Percentiles rank a stretch among this genome's conserved stretches.
Conservation (phyloP, 495 filamentous ascomycete genomes). For the Penicillium turbatum region DNA sequence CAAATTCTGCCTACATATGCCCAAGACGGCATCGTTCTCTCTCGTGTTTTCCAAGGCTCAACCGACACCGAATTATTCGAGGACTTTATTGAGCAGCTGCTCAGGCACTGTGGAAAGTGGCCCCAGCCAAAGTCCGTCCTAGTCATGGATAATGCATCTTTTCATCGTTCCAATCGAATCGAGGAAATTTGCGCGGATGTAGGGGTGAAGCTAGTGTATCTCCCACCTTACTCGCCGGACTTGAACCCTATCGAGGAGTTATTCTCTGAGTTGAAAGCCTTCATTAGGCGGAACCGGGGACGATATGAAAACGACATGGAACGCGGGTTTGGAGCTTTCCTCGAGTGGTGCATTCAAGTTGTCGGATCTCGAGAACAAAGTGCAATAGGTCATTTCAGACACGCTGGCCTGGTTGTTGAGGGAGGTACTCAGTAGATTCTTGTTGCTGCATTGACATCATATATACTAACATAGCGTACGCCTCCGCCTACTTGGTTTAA, state of each 20-base stretch:
- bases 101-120: neutral
- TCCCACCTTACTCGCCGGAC: conserved; percentile 15
- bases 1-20: neutral
- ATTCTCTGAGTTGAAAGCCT: conserved; percentile 6
- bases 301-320: neutral
- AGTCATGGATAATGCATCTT: neutral
- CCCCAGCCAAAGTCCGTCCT: neutral
- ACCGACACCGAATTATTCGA: neutral
- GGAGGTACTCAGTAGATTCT: too few relatives aligned
- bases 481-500: too few relatives aligned
- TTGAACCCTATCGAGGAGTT: conserved; percentile 18
- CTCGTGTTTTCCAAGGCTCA: neutral
- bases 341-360: neutral
- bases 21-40: neutral
- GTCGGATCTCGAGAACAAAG: too few relatives aligned
- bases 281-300: neutral
- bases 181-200: conserved; percentile 27
- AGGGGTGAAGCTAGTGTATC: conserved; percentile 29
- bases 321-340: neutral
- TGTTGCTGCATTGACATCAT: too few relatives aligned
- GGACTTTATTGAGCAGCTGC: neutral
- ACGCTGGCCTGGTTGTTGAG: too few relatives aligned
- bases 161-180: conserved; percentile 13
- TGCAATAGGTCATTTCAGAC: too few relatives aligned
- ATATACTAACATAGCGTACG: too few relatives aligned